Conservation (phyloP, 768 basidiomycete species). For the Suillus bovinus region DNA sequence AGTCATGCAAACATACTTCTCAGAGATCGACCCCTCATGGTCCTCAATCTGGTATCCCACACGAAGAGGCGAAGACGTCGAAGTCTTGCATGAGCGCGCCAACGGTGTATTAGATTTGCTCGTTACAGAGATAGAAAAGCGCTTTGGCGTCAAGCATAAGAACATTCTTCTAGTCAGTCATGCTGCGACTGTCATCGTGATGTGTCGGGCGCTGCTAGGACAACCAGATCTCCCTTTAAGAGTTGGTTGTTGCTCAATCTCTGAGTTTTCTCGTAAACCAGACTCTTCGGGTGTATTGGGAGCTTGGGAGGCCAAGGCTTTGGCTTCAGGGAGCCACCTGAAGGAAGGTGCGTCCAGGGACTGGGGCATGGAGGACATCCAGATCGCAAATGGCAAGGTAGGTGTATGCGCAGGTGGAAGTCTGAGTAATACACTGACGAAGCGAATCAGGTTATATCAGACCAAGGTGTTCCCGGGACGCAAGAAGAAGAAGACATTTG, state of each 20-base stretch:
- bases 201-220: constrained; percentile 59
- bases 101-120: constrained; percentile 53
- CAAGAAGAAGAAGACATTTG: constrained; percentile 62
- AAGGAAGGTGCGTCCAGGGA: constrained; percentile 60
- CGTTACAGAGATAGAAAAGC: constrained; percentile 48
- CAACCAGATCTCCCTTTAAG: constrained; percentile 53
- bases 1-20: constrained; percentile 54
- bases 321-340: constrained; percentile 62
- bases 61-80: constrained; percentile 70
- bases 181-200: constrained; percentile 71
- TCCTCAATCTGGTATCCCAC: constrained; percentile 65
- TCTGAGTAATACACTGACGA: constrained; percentile 7
- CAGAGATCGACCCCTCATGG: constrained; percentile 59
- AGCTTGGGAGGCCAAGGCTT: constrained; percentile 44
- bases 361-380: constrained; percentile 82
- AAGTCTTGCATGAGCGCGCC: constrained; percentile 60
- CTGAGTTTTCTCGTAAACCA: constrained; percentile 46
- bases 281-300: constrained; percentile 34
- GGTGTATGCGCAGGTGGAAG: constrained; percentile 16
- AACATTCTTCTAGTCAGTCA: constrained; percentile 68
- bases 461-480: constrained; percentile 68
- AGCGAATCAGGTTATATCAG: constrained; percentile 59
- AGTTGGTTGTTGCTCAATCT: constrained; percentile 77
- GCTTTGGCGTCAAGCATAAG: constrained; percentile 44
- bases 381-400: constrained; percentile 62